Evolutionary conservation across 129 eudicot species (phyloP), one percentile per base, ranked within the genome.

Genomic region (Chrysanthemum seticuspe): DNA sequence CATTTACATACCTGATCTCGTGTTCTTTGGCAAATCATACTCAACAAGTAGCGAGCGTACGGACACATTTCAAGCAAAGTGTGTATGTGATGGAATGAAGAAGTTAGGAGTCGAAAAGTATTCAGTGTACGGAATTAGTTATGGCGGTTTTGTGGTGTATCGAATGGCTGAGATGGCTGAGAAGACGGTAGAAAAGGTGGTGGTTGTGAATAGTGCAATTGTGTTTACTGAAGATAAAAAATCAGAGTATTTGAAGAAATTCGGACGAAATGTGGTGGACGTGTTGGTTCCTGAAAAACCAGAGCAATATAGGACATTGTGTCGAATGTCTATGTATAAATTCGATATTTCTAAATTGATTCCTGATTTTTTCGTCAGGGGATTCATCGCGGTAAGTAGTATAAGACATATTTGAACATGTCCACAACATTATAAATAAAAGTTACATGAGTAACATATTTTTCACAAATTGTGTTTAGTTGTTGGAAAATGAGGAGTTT

Each of bases 101-200:
- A 81, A 76, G 62, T 67, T 91, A 54, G 97, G 97, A 0, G 97
- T 91, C 75, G 81, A 75, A 68, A 83, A 64, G 72, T 91, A 78
- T 51, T 78, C 89, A 74, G 76, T 75, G 70, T 91, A 75, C 54
- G 83, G 81, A 3, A 83, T 91, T 18, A 91, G 97, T 48, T 91
- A 91, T 36, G 97, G 96, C 3, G 97, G 97, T 4, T 91, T 76
- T 53, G 97, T 91, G 14, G 91, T 73, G 65, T 91, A 81, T 34
- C 79, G 85, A 31, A 86, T 91, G 97, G 97, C 96, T 13, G 92
- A 81, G 68, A 82, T 79, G 51, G 76, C 76, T 25, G 89, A 83
- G 40, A 75, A 81, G 36, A 70, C 21, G 82, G 86, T 88, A 74
- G 96, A 91, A 78, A 88, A 82, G 82, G 71, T 82, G 70, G 93